These are phyloP conservation scores for Cucurbita ficifolia DNA, from an alignment of 306 rosid species.

Conservation along the genomic window DNA sequence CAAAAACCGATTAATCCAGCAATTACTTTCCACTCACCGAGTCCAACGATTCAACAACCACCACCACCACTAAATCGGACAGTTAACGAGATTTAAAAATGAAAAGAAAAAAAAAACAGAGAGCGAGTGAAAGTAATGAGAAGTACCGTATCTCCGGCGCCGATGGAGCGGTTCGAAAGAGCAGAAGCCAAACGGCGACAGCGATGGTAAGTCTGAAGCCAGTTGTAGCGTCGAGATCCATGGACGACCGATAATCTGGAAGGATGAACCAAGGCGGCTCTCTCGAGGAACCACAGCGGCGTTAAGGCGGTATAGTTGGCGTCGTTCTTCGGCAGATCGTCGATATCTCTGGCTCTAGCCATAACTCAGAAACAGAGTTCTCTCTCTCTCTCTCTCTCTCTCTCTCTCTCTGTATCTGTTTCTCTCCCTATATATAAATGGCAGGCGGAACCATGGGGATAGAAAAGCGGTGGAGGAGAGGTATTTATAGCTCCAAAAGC, in stretches of 20 bases:
- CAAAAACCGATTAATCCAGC: neutral
- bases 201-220: constrained; percentile 71
- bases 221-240: constrained; percentile 64
- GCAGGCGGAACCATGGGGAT: neutral
- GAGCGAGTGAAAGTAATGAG: neutral
- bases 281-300: constrained; percentile 75
- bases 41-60: neutral
- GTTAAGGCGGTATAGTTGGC: constrained; percentile 82
- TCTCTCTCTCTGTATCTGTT: neutral
- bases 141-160: constrained; percentile 53
- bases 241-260: constrained; percentile 52
- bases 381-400: neutral
- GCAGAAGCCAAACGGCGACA: constrained; percentile 84
- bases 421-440: neutral
- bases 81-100: no score
- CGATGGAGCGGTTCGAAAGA: constrained; percentile 44
- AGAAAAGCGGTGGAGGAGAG: neutral
- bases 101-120: neutral
- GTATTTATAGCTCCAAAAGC: neutral
- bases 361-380: neutral
- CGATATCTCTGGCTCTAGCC: constrained; percentile 43
- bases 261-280: constrained; percentile 76
- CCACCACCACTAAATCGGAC: neutral
- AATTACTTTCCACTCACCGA: neutral
- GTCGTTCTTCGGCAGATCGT: constrained; percentile 65